Evolutionary conservation across 202 grass and related monocot species (phyloP), one percentile per base, ranked within the genome.

Genomic region (Schoenoplectus triqueter): DNA sequence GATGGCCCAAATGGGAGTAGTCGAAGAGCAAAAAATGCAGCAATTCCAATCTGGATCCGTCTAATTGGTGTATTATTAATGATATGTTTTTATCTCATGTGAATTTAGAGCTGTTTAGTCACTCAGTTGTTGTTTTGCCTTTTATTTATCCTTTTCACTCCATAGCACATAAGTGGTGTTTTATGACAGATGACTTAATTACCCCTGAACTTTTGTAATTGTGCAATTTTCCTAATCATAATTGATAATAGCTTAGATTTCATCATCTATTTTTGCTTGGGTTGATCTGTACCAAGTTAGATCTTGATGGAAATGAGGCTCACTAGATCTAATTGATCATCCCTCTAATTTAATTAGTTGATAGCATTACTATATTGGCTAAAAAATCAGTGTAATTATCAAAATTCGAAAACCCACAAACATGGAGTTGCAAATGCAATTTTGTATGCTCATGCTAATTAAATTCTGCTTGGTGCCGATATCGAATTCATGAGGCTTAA

Each of bases 1-100:
- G 3, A 50, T 48, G 72, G 72, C 72, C 51, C 72, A 76, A 48
- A 10, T 50, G 17, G 72, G 50, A 18, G 45, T 76, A 19, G 72
- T 76, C 42, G 44, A 50, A 55, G 72, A 76, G 48, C 72, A 50
- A 2, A 76, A 51, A 10, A 66, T 66, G 64, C 64, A 66, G 64
- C 64, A 66, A 66, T 66, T 66, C 64, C 64, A 66, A 40, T 66
- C 64, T 4, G 64, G 19, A 66, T 66, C 64, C 6, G 64, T 66
- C 64, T 66, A 39, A 66, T 66, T 66, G 21, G 10, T 39, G 40
- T 66, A 11, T 22, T 31, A 62, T 62, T 18, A 19, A 7, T 19
- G 17, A 6, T 19, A 62, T 62, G n/a, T 3, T 62, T 47, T 7
- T 7, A 3, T 18, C n/a, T 59, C 17, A 62, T 62, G 59, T 62